These are phyloP conservation scores for Luvunga scandens DNA, from an alignment of 345 rosid species.

Conservation along the genomic window DNA sequence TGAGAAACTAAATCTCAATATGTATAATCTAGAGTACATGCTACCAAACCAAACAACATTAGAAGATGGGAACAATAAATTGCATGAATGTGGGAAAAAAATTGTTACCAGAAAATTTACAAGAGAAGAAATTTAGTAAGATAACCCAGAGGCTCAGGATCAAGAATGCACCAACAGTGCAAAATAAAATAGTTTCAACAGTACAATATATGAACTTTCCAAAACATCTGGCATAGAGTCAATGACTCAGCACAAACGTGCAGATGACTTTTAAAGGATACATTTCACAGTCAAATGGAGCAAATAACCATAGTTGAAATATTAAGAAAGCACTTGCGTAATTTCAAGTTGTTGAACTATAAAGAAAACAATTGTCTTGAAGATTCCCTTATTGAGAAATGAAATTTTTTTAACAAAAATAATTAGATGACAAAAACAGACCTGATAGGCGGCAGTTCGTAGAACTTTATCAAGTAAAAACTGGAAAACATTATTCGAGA, in stretches of 20 bases:
- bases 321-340: not conserved
- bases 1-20: not conserved
- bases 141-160: not conserved
- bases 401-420: not conserved
- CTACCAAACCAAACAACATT: not conserved
- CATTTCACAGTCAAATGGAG: not conserved
- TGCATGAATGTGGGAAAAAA: not conserved
- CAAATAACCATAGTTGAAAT: not conserved
- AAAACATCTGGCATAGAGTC: not conserved
- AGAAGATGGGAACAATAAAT: not conserved
- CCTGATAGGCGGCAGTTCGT: constrained; percentile 87
- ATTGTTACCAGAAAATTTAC: not conserved
- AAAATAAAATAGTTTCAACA: not conserved
- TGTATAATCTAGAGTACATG: not conserved
- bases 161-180: not conserved
- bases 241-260: not conserved
- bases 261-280: not conserved
- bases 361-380: not conserved
- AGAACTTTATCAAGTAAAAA: constrained; percentile 81
- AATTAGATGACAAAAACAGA: constrained; percentile 9
- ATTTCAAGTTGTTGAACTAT: not conserved
- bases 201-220: not conserved
- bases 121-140: not conserved
- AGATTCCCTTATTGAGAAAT: not conserved
- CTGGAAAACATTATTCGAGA: constrained; percentile 74